Base-by-base conservation (phyloP, 805 yeast species). In the Yarrowia yakushimensis region DNA sequence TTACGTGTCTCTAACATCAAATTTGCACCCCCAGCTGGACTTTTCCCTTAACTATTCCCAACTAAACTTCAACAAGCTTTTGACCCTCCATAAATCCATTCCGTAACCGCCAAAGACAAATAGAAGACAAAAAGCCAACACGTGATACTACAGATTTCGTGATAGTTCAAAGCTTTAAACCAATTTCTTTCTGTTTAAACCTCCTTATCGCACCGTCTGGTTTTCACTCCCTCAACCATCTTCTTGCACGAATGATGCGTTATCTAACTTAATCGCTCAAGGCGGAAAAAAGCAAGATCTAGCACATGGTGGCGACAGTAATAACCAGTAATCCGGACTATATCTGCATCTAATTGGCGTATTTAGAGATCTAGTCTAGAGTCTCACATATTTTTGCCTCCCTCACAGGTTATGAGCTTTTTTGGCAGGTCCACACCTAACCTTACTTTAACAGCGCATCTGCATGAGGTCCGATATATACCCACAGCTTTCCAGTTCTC, bases 191-290 rank as follows among this genome's bases (percentile, higher is more conserved):
- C n/a, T n/a, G n/a, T 25, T 25, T 25, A 8, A 25, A 4, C 27
- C 4, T 8, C 27, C 27, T 25, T 25, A 25, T 25, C 27, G 8
- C 27, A 25, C 27, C 27, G 27, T 25, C n/a, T n/a, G n/a, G n/a
- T n/a, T n/a, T n/a, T n/a, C n/a, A n/a, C n/a, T 25, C 27, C 27
- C 4, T 25, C 27, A 25, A 4, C 27, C 8, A 25, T 25, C 27
- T 25, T 4, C 27, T 25, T 45, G 36, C 52, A 45, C 52, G 27
- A 30, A 20, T 30, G 36, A 45, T 48, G 55, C 55, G 55, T 48
- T 48, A 48, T 48, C 55, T 48, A 48, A 48, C 55, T 48, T 48
- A 48, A 48, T 48, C 55, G 55, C 55, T 48, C 55, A 48, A 20
- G 17, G 17, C 2, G 27, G 23, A n/a, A 9, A 31, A 17, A 31